Evolutionary conservation across 257 asterid species (phyloP).

Genomic region (Solanum bulbocastanum): DNA sequence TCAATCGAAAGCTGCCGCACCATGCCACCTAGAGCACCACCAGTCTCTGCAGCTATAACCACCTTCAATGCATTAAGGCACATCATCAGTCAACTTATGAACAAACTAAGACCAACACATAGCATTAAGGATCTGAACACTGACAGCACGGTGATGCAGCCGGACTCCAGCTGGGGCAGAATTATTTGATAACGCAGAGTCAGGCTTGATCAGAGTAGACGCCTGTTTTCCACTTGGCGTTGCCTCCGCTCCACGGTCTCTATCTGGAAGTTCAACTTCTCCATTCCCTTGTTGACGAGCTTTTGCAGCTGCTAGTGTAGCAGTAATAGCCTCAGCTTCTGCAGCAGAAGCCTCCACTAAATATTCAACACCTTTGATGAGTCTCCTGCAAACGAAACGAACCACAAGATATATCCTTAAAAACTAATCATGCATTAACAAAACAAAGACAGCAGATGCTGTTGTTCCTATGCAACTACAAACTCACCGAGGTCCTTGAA

Average conservation of each 20-base stretch:
- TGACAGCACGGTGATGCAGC: constrained; percentile 98
- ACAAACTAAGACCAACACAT: background rate
- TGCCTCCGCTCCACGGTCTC: constrained; percentile 97
- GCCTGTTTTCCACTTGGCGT: constrained; percentile 91
- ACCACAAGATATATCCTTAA: background rate
- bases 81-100: constrained; percentile 4
- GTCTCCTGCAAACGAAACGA: constrained; percentile 39
- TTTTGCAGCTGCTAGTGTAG: constrained; percentile 96
- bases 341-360: constrained; percentile 98
- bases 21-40: constrained; percentile 98
- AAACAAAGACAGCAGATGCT: background rate
- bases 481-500: constrained; percentile 71
- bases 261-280: constrained; percentile 84
- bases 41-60: constrained; percentile 96
- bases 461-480: constrained; percentile 6
- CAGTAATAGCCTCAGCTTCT: constrained; percentile 96
- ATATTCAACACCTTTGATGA: constrained; percentile 89
- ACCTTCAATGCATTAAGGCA: constrained; percentile 42
- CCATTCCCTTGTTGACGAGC: constrained; percentile 88
- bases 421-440: background rate
- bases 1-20: constrained; percentile 98
- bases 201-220: constrained; percentile 71
- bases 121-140: constrained; percentile 28
- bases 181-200: constrained; percentile 51
- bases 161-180: constrained; percentile 86